A percentile compares a stretch with the other conserved stretches of the same genome.
phyloP scores from a whole-genome alignment of 2,329 filamentous ascomycete species.

The Colletotrichum orbiculare region DNA sequence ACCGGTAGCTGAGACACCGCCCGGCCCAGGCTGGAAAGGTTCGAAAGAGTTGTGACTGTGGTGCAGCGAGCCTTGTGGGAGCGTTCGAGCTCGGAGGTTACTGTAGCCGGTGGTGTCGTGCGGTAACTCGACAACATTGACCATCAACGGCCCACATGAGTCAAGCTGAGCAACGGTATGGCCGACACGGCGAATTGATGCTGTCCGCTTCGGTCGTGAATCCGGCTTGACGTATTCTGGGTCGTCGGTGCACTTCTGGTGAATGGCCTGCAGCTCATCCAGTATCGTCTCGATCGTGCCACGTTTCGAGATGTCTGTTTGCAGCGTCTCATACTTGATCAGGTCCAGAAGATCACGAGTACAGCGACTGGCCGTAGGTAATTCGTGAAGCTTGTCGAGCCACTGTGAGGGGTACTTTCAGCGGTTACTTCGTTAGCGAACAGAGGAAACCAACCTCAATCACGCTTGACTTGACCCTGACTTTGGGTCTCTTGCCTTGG shows the following conservation, averaged over 20 bases:
- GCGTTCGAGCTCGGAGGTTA: too few relatives aligned
- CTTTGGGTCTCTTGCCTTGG: not conserved
- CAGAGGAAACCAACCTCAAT: constrained; percentile 2
- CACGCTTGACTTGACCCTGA: not conserved
- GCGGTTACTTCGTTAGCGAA: not conserved
- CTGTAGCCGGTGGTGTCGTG: too few relatives aligned
- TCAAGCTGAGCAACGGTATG: too few relatives aligned
- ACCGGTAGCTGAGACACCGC: too few relatives aligned
- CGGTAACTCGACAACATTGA: too few relatives aligned
- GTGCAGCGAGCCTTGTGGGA: too few relatives aligned
- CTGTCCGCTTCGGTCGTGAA: not conserved
- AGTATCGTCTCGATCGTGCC: not conserved
- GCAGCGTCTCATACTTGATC: constrained; percentile 1
- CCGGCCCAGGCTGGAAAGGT: too few relatives aligned
- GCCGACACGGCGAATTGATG: too few relatives aligned
- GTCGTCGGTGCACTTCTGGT: not conserved
- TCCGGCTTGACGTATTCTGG: not conserved
- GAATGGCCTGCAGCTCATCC: not conserved
- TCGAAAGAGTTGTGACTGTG: too few relatives aligned
- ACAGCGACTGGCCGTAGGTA: not conserved
- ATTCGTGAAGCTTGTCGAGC: constrained; percentile 5
- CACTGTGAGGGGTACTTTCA: not conserved
- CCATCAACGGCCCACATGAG: too few relatives aligned
- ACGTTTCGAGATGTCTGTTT: not conserved
- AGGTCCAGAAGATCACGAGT: constrained; percentile 9